Conservation (phyloP, 257 asterid genomes). For the Solanum etuberosum region DNA sequence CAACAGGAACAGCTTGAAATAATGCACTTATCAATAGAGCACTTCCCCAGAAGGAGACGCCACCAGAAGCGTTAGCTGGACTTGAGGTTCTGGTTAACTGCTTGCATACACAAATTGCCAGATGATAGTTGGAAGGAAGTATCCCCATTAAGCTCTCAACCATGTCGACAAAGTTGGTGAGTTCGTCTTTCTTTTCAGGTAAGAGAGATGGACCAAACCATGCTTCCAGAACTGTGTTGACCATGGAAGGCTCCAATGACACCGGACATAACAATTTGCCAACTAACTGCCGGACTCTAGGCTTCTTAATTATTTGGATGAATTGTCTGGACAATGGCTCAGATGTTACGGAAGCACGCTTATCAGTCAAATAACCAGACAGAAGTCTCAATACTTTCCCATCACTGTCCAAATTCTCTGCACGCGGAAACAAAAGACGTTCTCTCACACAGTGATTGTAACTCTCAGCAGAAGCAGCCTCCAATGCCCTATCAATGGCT, state of each 20-base stretch:
- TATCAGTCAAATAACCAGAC: slow-evolving; percentile 19
- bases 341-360: slow-evolving; percentile 8
- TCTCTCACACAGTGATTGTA: slow-evolving; percentile 32
- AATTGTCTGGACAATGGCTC: slow-evolving; percentile 26
- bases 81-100: neutral
- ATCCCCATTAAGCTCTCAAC: slow-evolving; percentile 31
- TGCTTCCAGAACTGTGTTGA: slow-evolving; percentile 22
- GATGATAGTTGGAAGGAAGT: slow-evolving; percentile 31
- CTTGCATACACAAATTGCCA: slow-evolving; percentile 25
- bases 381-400: slow-evolving; percentile 6
- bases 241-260: slow-evolving; percentile 17
- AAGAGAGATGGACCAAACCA: slow-evolving; percentile 20
- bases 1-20: slow-evolving; percentile 34
- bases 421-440: slow-evolving; percentile 13
- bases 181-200: slow-evolving; percentile 11
- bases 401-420: slow-evolving; percentile 1
- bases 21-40: slow-evolving; percentile 28
- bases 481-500: slow-evolving; percentile 26
- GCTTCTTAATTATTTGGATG: slow-evolving; percentile 24
- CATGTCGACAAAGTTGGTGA: slow-evolving; percentile 21
- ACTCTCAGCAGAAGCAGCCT: slow-evolving; percentile 22
- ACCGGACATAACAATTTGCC: slow-evolving; percentile 22
- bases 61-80: neutral
- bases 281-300: slow-evolving; percentile 20
- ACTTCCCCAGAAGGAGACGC: slow-evolving; percentile 33